Percentiles rank a stretch among this genome's conserved stretches.
Evolutionary conservation across 257 asterid genomes (phyloP).

Genomic region (Haberlea rhodopensis): DNA sequence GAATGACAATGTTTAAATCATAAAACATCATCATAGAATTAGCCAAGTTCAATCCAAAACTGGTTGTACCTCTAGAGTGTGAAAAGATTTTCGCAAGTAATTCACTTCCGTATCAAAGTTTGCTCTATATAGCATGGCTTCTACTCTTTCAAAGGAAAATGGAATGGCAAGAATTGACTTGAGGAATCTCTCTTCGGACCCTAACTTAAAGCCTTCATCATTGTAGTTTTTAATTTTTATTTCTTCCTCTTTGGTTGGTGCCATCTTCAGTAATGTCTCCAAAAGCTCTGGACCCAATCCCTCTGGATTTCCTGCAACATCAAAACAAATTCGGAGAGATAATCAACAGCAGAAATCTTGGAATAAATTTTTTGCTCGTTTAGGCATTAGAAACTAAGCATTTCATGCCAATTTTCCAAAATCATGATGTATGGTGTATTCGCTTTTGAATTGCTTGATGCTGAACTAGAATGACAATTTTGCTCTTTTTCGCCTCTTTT

Average conservation of each 20-base stretch:
- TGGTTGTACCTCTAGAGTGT: constrained; percentile 72
- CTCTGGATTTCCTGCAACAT: constrained; percentile 74
- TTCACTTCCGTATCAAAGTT: constrained; percentile 83
- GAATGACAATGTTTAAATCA: background rate
- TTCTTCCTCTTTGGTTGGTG: constrained; percentile 98
- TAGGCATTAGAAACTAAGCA: background rate
- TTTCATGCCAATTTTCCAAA: background rate
- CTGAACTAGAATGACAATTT: too few relatives aligned
- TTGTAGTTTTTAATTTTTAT: constrained; percentile 71
- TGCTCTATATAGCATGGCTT: constrained; percentile 90
- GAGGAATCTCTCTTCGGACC: constrained; percentile 92
- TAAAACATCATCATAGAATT: background rate
- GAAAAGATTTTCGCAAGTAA: constrained; percentile 75
- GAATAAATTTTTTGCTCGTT: background rate
- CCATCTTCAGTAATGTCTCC: constrained; percentile 97
- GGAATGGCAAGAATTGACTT: constrained; percentile 83
- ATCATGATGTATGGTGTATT: background rate
- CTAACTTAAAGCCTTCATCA: constrained; percentile 68
- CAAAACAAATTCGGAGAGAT: constrained; percentile 2
- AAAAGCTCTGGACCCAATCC: constrained; percentile 89
- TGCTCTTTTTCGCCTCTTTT: background rate
- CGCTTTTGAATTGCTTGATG: background rate
- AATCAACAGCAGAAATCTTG: background rate
- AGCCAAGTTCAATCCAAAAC: constrained; percentile 7
- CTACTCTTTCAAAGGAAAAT: constrained; percentile 87